Conservation (phyloP, 345 rosid genomes). For the Heritiera littoralis region DNA sequence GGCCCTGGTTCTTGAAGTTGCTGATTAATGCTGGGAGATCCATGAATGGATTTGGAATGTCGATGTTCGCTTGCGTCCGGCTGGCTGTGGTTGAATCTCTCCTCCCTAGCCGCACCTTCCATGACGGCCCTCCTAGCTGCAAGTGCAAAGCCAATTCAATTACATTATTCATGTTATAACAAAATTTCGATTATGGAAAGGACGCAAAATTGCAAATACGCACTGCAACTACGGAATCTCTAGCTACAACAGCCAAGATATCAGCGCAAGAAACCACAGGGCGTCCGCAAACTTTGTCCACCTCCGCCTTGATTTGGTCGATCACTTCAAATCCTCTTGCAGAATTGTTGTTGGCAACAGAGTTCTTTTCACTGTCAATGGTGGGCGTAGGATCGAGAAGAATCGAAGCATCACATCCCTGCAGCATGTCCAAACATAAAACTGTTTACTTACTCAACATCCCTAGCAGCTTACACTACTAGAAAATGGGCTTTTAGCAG, state of each 20-base stretch:
- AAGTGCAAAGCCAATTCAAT: background rate
- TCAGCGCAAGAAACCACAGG: constrained; percentile 68
- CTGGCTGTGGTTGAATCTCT: constrained; percentile 48
- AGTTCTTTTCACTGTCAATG: constrained; percentile 55
- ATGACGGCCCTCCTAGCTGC: constrained; percentile 53
- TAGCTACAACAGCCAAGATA: constrained; percentile 58
- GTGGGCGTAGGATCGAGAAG: constrained; percentile 55
- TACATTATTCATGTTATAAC: background rate
- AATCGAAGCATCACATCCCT: constrained; percentile 81
- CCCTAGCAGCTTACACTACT: background rate
- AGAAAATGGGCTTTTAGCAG: too few relatives aligned
- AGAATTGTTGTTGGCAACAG: constrained; percentile 41
- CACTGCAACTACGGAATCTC: constrained; percentile 57
- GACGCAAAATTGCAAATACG: background rate
- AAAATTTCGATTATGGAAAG: background rate
- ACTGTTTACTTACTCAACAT: too few relatives aligned
- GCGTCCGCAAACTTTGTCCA: constrained; percentile 51
- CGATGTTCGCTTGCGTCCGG: constrained; percentile 22
- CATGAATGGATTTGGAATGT: constrained; percentile 42
- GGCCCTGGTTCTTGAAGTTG: constrained; percentile 31
- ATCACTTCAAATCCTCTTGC: constrained; percentile 61
- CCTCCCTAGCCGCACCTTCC: constrained; percentile 44
- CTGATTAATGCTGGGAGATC: constrained; percentile 36
- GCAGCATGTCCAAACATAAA: background rate
- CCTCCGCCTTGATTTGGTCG: constrained; percentile 54